Conservation (phyloP, 352 stramenopile species). For the Phytophthora vignae region DNA sequence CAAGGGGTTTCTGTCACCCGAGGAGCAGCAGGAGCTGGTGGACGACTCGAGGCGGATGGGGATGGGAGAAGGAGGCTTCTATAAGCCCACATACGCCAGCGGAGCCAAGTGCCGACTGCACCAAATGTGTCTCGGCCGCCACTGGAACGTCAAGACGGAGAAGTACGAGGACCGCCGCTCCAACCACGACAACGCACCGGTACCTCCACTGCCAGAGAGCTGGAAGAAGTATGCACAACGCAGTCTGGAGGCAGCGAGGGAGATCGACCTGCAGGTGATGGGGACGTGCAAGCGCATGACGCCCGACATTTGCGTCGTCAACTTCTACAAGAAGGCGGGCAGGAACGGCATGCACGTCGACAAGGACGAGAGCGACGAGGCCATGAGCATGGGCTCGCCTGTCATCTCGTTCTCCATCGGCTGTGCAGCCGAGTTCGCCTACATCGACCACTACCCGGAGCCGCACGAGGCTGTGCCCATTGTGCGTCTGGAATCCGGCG, state of each 20-base stretch:
- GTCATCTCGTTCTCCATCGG: conserved; percentile 81
- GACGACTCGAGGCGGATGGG: conserved; percentile 59
- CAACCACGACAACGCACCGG: conserved; percentile 57
- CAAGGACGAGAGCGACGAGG: conserved; percentile 71
- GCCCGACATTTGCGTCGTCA: conserved; percentile 76
- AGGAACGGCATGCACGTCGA: conserved; percentile 81
- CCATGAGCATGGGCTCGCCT: conserved; percentile 68
- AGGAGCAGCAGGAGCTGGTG: conserved; percentile 68
- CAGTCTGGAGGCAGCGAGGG: conserved; percentile 47
- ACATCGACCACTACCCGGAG: conserved; percentile 69
- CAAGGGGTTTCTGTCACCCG: conserved; percentile 55
- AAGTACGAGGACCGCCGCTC: conserved; percentile 66
- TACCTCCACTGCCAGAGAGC: conserved; percentile 38
- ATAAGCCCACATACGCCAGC: conserved; percentile 74
- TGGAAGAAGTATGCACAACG: conserved; percentile 49
- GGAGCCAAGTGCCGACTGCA: conserved; percentile 77
- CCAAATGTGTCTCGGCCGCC: conserved; percentile 74
- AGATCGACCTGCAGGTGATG: conserved; percentile 53
- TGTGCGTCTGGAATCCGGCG: conserved; percentile 69
- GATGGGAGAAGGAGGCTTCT: conserved; percentile 56
- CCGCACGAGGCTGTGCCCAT: conserved; percentile 61
- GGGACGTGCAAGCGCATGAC: conserved; percentile 52
- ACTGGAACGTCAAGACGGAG: conserved; percentile 81
- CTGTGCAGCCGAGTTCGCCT: conserved; percentile 71
- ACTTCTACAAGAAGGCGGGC: conserved; percentile 81